phyloP scores from a whole-genome alignment of 306 rosid genomes.

The Cucumis hystrix region DNA sequence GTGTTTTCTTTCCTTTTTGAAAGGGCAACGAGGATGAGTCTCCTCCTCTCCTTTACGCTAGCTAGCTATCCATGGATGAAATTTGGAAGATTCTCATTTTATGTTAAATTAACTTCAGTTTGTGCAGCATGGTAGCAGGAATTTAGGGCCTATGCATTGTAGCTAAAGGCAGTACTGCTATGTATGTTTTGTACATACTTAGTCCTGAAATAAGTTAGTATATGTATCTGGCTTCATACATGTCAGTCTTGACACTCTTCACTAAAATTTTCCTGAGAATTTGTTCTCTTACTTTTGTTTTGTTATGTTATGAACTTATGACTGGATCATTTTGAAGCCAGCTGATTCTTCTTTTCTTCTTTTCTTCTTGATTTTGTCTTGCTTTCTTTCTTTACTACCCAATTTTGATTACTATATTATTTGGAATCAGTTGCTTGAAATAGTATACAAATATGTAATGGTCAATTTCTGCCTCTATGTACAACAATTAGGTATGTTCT shows the following conservation, averaged over 20 bases:
- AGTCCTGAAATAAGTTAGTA: conserved; percentile 21
- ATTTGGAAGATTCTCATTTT: conserved; percentile 21
- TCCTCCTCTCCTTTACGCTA: conserved; percentile 7
- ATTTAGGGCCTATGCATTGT: conserved; percentile 15
- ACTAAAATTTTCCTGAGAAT: not conserved
- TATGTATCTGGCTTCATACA: conserved; percentile 9
- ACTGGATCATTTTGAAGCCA: not conserved
- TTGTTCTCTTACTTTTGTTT: not conserved
- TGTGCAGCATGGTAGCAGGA: conserved; percentile 39
- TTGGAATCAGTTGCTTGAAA: not conserved
- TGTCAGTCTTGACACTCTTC: not conserved
- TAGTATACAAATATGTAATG: not conserved
- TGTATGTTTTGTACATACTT: conserved; percentile 27
- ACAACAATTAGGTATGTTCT: not conserved
- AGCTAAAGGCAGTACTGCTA: conserved; percentile 15
- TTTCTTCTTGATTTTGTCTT: not conserved
- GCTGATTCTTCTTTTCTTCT: not conserved
- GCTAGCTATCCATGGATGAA: conserved; percentile 19
- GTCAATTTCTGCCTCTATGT: not conserved
- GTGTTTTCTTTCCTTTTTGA: conserved; percentile 11
- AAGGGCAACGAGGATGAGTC: conserved; percentile 13
- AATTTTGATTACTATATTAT: not conserved
- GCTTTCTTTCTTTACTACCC: not conserved
- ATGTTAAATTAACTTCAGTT: conserved; percentile 30
- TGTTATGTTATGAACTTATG: not conserved